These are phyloP conservation scores for Cladosporium sp. DNA, from an alignment of 2,329 filamentous ascomycete species.

Conservation along the genomic window DNA sequence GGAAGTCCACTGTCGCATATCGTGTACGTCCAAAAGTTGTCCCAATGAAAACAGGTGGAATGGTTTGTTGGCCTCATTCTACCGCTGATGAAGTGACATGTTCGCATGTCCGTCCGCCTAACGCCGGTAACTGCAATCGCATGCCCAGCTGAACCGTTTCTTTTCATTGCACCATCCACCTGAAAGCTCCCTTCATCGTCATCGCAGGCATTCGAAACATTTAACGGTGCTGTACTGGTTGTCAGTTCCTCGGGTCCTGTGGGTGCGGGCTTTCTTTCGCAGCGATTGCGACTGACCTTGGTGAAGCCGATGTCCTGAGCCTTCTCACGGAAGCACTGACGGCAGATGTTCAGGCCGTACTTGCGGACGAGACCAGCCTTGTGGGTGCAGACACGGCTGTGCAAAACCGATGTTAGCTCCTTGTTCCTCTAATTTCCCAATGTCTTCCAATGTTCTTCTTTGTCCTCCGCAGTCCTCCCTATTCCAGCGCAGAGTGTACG, in stretches of 20 bases:
- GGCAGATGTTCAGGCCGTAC: constrained; percentile 87
- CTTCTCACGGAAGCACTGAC: constrained; percentile 70
- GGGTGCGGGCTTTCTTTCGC: not conserved
- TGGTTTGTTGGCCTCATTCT: constrained; percentile 12
- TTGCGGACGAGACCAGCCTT: constrained; percentile 99
- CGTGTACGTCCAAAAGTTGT: not conserved
- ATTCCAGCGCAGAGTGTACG: constrained; percentile 35
- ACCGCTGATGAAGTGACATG: constrained; percentile 13
- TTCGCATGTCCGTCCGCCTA: constrained; percentile 11
- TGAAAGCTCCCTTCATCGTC: constrained; percentile 13
- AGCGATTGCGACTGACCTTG: constrained; percentile 48
- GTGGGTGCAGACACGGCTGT: constrained; percentile 84
- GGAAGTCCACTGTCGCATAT: not conserved
- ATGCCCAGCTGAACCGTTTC: constrained; percentile 9
- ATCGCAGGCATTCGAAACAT: constrained; percentile 15
- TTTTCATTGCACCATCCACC: constrained; percentile 13
- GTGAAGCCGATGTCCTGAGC: constrained; percentile 63
- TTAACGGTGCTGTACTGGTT: constrained; percentile 30
- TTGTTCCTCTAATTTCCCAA: constrained; percentile 16
- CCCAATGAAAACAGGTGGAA: constrained; percentile 10
- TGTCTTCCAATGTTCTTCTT: constrained; percentile 3
- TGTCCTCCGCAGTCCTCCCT: constrained; percentile 3
- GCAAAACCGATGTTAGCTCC: constrained; percentile 25
- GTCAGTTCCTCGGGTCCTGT: not conserved
- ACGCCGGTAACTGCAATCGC: constrained; percentile 13